These are phyloP conservation scores for Funneliformis geosporum DNA, from an alignment of 192 early-diverging fungal genomes.

Conservation along the genomic window DNA sequence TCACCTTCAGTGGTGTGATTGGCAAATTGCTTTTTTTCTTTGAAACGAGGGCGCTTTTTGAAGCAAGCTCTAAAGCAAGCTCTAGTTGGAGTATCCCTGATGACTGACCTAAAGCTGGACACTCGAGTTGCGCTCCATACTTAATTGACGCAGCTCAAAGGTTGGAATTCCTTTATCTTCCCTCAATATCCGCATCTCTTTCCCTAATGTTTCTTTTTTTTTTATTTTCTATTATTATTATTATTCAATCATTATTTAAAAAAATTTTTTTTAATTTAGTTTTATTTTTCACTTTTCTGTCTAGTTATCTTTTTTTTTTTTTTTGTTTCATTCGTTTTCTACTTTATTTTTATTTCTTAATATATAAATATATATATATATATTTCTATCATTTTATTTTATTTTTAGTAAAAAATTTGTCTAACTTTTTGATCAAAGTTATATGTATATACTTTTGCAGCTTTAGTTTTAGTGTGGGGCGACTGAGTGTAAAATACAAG, in stretches of 20 bases:
- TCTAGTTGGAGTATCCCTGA: constrained; percentile 8
- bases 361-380: not conserved
- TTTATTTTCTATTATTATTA: not conserved
- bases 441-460: not conserved
- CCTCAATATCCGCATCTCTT: constrained; percentile 22
- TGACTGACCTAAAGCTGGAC: constrained; percentile 19
- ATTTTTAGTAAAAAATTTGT: not conserved
- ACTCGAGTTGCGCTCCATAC: constrained; percentile 36
- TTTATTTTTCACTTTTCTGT: not conserved
- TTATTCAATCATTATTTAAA: too few species aligned
- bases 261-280: not conserved
- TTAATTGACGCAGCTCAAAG: constrained; percentile 35
- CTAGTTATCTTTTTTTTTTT: not conserved
- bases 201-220: constrained; percentile 25
- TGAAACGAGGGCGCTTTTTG: not conserved
- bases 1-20: not conserved
- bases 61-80: constrained; percentile 13
- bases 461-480: constrained; percentile 5
- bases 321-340: not conserved
- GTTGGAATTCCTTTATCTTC: constrained; percentile 35
- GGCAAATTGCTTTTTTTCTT: not conserved
- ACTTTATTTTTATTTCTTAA: not conserved
- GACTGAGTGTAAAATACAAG: not conserved
- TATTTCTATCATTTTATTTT: not conserved
- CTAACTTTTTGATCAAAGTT: not conserved